Percentiles rank a stretch among this genome's conserved stretches.
These are phyloP conservation scores for Azolla pinnata DNA, from an alignment of 75 land plant genomes.

Conservation along the genomic window DNA sequence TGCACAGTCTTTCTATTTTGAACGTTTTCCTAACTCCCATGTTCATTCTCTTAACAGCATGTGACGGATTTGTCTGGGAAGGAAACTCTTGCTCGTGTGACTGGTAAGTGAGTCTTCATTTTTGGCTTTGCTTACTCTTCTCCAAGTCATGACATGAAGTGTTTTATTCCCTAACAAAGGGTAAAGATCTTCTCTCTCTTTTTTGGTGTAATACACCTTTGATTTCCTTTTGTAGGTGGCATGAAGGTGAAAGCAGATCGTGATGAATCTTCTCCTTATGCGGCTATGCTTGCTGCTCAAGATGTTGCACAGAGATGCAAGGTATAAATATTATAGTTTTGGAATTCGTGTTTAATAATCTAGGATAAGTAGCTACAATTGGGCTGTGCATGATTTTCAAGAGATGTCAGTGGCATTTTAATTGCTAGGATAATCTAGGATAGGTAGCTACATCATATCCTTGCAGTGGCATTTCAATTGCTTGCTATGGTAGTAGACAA, in stretches of 20 bases:
- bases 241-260: slow-evolving; percentile 81
- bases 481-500: too few relatives aligned
- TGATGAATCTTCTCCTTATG: slow-evolving; percentile 89
- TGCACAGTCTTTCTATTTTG: not conserved
- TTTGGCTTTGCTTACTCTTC: not conserved
- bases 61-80: slow-evolving; percentile 82
- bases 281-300: slow-evolving; percentile 97
- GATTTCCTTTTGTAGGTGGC: slow-evolving; percentile 37
- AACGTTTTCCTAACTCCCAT: not conserved
- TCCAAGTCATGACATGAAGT: too few relatives aligned
- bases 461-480: too few relatives aligned
- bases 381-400: too few relatives aligned
- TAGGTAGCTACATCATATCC: too few relatives aligned
- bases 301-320: slow-evolving; percentile 84
- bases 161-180: too few relatives aligned
- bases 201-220: not conserved
- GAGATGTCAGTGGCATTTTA: too few relatives aligned
- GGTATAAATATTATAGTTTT: slow-evolving; percentile 28
- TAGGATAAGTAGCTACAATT: too few relatives aligned
- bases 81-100: slow-evolving; percentile 73
- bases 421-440: too few relatives aligned
- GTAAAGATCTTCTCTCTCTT: too few relatives aligned
- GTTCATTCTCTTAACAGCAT: slow-evolving; percentile 37
- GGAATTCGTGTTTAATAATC: not conserved
- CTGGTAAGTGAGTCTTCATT: slow-evolving; percentile 25